Evolutionary conservation across 441 rosid genomes (phyloP), one percentile per base, ranked within the genome.

Genomic region (Populus hybrid): DNA sequence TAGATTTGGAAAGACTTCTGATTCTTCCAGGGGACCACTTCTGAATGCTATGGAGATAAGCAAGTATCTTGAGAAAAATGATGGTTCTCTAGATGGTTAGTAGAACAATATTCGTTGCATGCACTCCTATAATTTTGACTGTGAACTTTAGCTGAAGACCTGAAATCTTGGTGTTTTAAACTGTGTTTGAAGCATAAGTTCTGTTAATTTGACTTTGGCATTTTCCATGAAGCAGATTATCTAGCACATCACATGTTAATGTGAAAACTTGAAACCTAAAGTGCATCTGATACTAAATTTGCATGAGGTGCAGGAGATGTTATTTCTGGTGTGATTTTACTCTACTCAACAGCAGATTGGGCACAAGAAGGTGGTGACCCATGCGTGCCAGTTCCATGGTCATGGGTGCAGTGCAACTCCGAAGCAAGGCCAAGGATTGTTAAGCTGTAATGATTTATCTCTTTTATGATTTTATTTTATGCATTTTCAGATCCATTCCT

Each of bases 281-380:
- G 38, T 46, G 67, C 34, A 24, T 64, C 71, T 83, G 78, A 78
- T 74, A 68, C 46, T 78, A 26, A 70, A 78, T 75, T 84, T 78
- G 61, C n/a, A 68, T 86, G 84, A 65, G n/a, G 74, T 89, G 87
- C 87, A 95, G 99, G 90, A 64, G 81, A 79, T 65, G 82, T 79
- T 76, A 85, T 96, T 74, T 87, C 87, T 50, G 83, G 85, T 82
- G 80, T 92, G 78, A 80, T 84, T 74, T 76, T 88, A 38, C 87
- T 81, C 30, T 87, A 89, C 81, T 67, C 89, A 70, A 81, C 97
- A 10, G 87, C 90, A 63, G 87, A 84, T 35, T 94, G 99, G 99
- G 95, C 91, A 70, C 92, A 87, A 81, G 99, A 96, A 89, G 98
- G 98, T 28, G 99, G 99, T 23, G 99, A 96, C 67, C 98, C 99